Percentiles rank a stretch among this genome's conserved stretches.
These are phyloP conservation scores for Vaccinium myrtillus DNA, from an alignment of 148 eudicot genomes.

Conservation along the genomic window DNA sequence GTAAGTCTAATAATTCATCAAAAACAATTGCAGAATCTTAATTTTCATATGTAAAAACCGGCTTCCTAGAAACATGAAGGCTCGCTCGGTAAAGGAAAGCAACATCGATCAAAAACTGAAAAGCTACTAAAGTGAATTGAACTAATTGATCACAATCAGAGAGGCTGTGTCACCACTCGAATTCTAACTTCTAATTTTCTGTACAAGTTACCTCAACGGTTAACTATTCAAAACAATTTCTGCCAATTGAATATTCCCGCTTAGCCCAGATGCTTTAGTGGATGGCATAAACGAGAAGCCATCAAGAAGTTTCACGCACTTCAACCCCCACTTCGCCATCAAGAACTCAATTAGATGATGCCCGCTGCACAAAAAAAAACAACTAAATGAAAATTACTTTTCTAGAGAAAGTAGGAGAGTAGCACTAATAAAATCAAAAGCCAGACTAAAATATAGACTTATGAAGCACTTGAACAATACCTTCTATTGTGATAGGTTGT, in stretches of 20 bases:
- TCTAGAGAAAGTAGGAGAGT: background rate
- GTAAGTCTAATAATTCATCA: background rate
- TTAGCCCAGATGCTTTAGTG: slow-evolving; percentile 62
- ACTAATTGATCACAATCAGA: background rate
- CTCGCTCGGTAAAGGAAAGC: background rate
- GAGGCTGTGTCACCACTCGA: background rate
- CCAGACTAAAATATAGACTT: background rate
- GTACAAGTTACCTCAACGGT: background rate
- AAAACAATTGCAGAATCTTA: background rate
- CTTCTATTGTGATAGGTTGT: slow-evolving; percentile 93
- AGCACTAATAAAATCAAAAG: background rate
- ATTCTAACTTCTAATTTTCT: background rate
- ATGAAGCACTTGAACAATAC: slow-evolving; percentile 31
- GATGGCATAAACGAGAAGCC: slow-evolving; percentile 84
- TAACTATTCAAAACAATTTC: slow-evolving; percentile 56
- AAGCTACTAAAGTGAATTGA: background rate
- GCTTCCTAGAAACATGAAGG: background rate
- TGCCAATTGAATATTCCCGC: slow-evolving; percentile 86
- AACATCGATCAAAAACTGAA: background rate
- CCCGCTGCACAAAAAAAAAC: slow-evolving; percentile 52
- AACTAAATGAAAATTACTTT: background rate
- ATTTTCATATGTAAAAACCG: background rate
- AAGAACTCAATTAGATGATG: slow-evolving; percentile 93
- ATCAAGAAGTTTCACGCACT: slow-evolving; percentile 75
- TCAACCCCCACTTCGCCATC: slow-evolving; percentile 88